Evolutionary conservation across 1,139 yeast species (phyloP).

Genomic region (Hemisphaericaspora xylofermentans): DNA sequence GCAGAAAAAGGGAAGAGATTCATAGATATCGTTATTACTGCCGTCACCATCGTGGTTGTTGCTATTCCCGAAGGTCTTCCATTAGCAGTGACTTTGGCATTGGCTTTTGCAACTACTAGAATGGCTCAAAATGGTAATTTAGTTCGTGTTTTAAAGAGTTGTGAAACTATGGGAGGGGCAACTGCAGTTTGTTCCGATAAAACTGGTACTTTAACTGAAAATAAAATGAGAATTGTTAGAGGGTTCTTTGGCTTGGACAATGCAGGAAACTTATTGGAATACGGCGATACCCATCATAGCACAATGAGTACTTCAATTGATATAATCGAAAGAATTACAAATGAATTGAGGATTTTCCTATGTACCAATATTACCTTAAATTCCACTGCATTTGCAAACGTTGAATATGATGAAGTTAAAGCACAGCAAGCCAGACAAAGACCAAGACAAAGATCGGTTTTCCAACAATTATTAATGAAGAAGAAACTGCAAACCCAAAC

Average conservation of each 20-base stretch:
- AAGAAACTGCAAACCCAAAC: constrained; percentile 11
- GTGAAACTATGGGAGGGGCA: constrained; percentile 99
- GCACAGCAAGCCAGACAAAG: constrained; percentile 27
- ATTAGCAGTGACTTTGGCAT: constrained; percentile 89
- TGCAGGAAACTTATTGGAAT: constrained; percentile 24
- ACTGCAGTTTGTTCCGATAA: constrained; percentile 96
- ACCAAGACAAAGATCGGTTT: constrained; percentile 30
- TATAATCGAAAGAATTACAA: constrained; percentile 28
- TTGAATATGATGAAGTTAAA: constrained; percentile 39
- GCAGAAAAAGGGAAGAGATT: constrained; percentile 84
- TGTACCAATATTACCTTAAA: constrained; percentile 69
- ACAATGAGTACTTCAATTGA: constrained; percentile 27
- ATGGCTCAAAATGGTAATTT: constrained; percentile 96
- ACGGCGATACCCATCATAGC: constrained; percentile 37
- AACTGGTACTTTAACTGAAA: constrained; percentile 94
- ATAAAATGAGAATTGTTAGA: constrained; percentile 83
- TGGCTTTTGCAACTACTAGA: constrained; percentile 96
- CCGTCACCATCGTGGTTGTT: constrained; percentile 90
- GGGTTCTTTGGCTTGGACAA: constrained; percentile 55
- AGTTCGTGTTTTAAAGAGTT: constrained; percentile 88
- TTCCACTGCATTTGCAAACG: constrained; percentile 86
- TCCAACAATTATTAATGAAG: constrained; percentile 18
- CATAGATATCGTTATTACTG: constrained; percentile 81
- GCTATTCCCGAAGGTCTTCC: constrained; percentile 99
- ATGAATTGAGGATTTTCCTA: constrained; percentile 38